Conservation (phyloP, 345 rosid genomes). For the Reutealis trisperma region DNA sequence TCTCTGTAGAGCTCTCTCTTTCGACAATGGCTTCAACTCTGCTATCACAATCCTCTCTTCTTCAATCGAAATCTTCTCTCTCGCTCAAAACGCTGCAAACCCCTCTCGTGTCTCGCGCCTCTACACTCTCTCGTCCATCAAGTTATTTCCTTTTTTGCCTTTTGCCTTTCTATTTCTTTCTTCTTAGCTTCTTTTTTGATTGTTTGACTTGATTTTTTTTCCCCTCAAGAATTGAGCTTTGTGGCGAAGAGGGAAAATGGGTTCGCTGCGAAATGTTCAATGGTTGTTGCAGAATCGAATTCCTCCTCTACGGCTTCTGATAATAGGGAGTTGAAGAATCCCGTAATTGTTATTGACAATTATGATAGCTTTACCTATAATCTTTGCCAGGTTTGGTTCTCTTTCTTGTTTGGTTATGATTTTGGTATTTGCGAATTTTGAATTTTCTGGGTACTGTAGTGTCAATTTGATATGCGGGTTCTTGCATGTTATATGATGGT, state of each 20-base stretch:
- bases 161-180: background rate
- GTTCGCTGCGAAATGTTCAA: constrained; percentile 44
- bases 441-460: background rate
- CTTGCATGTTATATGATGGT: background rate
- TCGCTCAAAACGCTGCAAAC: constrained; percentile 13
- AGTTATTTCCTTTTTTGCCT: constrained; percentile 10
- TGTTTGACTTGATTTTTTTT: background rate
- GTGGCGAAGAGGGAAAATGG: constrained; percentile 38
- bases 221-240: constrained; percentile 43
- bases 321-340: constrained; percentile 38
- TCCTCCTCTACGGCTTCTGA: constrained; percentile 31
- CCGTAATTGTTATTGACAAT: constrained; percentile 84
- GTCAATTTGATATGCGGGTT: background rate
- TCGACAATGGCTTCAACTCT: constrained; percentile 14
- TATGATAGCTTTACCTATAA: constrained; percentile 96
- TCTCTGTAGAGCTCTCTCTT: background rate
- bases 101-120: background rate
- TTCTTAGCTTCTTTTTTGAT: background rate
- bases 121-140: constrained; percentile 10
- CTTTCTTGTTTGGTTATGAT: background rate
- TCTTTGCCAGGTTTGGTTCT: constrained; percentile 77
- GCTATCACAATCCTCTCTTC: constrained; percentile 17
- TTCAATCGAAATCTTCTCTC: constrained; percentile 22
- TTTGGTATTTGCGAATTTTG: background rate
- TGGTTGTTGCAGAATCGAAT: constrained; percentile 36